phyloP scores from a whole-genome alignment of 306 rosid species.

The Casuarina glauca region DNA sequence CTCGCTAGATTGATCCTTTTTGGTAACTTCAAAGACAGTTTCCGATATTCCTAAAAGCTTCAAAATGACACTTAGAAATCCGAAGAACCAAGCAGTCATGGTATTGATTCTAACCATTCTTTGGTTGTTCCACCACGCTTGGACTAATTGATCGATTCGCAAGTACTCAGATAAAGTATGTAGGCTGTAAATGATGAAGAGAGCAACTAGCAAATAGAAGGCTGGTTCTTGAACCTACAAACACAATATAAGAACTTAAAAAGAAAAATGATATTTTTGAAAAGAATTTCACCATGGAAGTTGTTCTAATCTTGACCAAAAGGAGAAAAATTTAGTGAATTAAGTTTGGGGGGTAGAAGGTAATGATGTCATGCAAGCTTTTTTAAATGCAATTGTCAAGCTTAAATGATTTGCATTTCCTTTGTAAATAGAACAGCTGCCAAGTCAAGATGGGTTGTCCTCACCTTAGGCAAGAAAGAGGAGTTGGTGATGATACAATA shows the following conservation, averaged over 20 bases:
- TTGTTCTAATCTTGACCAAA: too few relatives aligned
- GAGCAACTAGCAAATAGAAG: conserved; percentile 11
- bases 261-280: neutral
- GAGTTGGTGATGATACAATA: conserved; percentile 59
- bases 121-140: conserved; percentile 55
- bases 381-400: too few relatives aligned
- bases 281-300: too few relatives aligned
- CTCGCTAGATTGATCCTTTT: conserved; percentile 34
- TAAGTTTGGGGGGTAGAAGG: too few relatives aligned
- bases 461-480: conserved; percentile 64
- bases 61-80: conserved; percentile 22
- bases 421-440: neutral
- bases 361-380: too few relatives aligned
- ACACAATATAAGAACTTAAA: too few relatives aligned
- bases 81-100: conserved; percentile 31
- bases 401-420: neutral
- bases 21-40: conserved; percentile 41
- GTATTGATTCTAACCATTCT: conserved; percentile 32
- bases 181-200: conserved; percentile 20
- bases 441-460: neutral
- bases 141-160: conserved; percentile 26
- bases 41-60: conserved; percentile 40
- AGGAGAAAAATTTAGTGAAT: too few relatives aligned
- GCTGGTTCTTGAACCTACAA: conserved; percentile 37
- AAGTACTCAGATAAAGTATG: conserved; percentile 22